Base-by-base conservation (phyloP, 306 rosid genomes). In the Heteromeles arbutifolia region DNA sequence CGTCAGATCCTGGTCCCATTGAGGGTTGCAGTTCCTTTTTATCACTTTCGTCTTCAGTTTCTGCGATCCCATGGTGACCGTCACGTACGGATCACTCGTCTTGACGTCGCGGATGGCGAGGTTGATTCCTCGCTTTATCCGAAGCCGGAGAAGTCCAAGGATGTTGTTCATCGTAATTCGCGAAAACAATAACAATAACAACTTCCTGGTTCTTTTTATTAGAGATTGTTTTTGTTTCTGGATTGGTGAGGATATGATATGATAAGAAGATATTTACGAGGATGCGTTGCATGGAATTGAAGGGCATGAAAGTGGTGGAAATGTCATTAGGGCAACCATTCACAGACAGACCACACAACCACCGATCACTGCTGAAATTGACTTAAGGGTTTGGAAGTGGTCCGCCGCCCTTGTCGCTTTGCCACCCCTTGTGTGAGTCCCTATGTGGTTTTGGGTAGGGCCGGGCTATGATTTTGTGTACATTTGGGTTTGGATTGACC, bases 1-100 rank as follows among this genome's bases (percentile, higher is more conserved):
- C 19, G 99, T 95, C 84, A 92, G 44, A 56, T 92, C 97, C 62
- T 92, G 96, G 59, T 95, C 80, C 99, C 99, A 95, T 44, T 79
- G 80, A 4, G 99, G 99, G 77, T 95, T 90, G 83, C 89, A 81
- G 56, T 83, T 82, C 5, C 75, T 83, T 15, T 85, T 88, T 19
- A 90, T 54, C 28, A 83, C 91, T 53, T 86, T 79, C 50, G 97
- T 87, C 78, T 87, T 95, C 78, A 92, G 19, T 69, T 80, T 92
- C 91, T 92, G 87, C 66, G 72, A 52, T 8, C 72, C 97, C 79
- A 77, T 70, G 57, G 75, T 31, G 74, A 90, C 70, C 28, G 87
- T 80, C 1, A 92, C 89, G 78, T 89, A 95, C 64, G 99, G 97
- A 25, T 95, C 99, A 22, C 99, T 95, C 70, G 86, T 79, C 31